Conservation (phyloP, 306 rosid genomes). For the Prunus salicina region DNA sequence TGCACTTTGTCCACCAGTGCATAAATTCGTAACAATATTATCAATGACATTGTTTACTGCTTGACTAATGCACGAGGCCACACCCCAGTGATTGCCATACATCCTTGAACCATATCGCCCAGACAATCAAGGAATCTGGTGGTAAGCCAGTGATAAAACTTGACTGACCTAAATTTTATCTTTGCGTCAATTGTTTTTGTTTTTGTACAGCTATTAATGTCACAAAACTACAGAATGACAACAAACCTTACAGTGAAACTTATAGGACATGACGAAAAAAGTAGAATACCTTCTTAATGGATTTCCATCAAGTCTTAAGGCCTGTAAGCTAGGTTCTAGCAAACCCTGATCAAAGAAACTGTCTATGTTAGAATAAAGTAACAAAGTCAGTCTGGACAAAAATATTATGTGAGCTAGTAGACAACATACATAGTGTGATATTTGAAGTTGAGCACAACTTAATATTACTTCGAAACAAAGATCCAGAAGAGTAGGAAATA, state of each 20-base stretch:
- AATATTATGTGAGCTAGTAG: neutral
- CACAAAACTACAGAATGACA: neutral
- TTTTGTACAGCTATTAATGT: neutral
- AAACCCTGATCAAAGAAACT: constrained; percentile 58
- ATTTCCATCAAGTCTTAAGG: constrained; percentile 83
- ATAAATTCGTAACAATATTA: neutral
- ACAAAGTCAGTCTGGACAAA: neutral
- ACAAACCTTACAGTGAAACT: neutral
- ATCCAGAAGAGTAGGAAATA: neutral
- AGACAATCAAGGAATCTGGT: neutral
- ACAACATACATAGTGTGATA: neutral
- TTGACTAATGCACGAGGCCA: neutral
- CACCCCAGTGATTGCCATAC: neutral
- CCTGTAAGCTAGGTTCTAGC: constrained; percentile 78
- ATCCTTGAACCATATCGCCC: neutral
- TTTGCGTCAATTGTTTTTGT: neutral
- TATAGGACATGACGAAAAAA: neutral
- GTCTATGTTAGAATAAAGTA: constrained; percentile 9
- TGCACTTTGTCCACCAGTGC: neutral
- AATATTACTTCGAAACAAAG: neutral
- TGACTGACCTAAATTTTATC: neutral
- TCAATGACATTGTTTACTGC: too few relatives aligned
- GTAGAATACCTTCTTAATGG: constrained; percentile 80
- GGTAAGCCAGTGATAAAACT: neutral
- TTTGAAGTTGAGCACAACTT: neutral